These are phyloP conservation scores for Rhodamnia rubescens DNA, from an alignment of 345 rosid genomes.

Conservation along the genomic window DNA sequence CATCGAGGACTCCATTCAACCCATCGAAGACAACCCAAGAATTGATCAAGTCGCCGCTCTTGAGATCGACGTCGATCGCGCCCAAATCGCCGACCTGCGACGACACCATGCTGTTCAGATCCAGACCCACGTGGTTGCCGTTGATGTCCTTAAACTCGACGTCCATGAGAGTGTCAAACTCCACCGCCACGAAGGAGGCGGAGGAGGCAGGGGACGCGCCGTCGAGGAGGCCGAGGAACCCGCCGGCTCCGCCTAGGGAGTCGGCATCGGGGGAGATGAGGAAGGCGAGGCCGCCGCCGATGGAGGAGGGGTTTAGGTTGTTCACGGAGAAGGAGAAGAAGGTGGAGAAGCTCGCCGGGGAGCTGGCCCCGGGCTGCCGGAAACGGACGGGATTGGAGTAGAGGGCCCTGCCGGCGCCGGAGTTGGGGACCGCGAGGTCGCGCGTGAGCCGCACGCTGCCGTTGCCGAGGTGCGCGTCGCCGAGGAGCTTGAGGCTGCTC, in stretches of 20 bases:
- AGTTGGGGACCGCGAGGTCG: conserved; percentile 73
- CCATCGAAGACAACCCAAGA: conserved; percentile 87
- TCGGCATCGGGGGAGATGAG: conserved; percentile 64
- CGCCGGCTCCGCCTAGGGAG: conserved; percentile 62
- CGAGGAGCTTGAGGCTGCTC: conserved; percentile 61
- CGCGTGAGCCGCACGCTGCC: conserved; percentile 75
- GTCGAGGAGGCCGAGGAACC: conserved; percentile 54
- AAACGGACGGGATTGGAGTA: conserved; percentile 70
- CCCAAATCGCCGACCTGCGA: conserved; percentile 55
- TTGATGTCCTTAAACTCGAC: conserved; percentile 73
- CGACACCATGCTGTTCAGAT: conserved; percentile 76
- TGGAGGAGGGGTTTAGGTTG: conserved; percentile 79
- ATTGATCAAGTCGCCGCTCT: conserved; percentile 79
- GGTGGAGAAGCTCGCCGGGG: conserved; percentile 69
- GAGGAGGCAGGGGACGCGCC: conserved; percentile 14
- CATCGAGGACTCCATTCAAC: conserved; percentile 21
- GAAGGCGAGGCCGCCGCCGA: conserved; percentile 93
- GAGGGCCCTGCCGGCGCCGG: conserved; percentile 70
- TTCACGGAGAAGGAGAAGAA: conserved; percentile 70
- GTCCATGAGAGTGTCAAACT: conserved; percentile 93
- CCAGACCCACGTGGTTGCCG: conserved; percentile 94
- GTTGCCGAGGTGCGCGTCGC: conserved; percentile 84
- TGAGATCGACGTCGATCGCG: conserved; percentile 61
- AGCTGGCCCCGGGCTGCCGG: conserved; percentile 38
- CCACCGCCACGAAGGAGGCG: conserved; percentile 73